Evolutionary conservation across 768 basidiomycete genomes (phyloP), one percentile per base, ranked within the genome.

Genomic region (Russula vinacea): DNA sequence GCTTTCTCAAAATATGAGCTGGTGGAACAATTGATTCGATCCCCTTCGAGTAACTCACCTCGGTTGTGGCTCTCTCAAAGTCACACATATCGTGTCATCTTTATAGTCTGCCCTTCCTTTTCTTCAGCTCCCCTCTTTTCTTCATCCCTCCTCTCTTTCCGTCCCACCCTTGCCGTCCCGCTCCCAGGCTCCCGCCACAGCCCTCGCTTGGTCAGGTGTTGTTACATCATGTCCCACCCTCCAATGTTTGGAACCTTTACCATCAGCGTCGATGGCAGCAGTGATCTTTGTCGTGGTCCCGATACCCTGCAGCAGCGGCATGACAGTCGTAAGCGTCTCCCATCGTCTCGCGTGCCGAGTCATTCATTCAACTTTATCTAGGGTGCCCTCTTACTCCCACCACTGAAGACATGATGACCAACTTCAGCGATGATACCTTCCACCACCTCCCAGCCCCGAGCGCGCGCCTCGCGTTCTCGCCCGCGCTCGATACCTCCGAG

Each of bases 1-100:
- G 16, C 59, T 65, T 47, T 42, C 7, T 60, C 47, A 55, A 45
- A 51, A 59, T 59, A 64, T 64, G 59, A 57, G 59, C 42, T 45
- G 60, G 54, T 65, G 59, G 64, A 61, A 65, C 64, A 65, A 65
- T 65, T 65, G 60, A 59, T 66, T 67, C 62, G 62, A 60, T 59
- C 65, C 65, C 65, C 60, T 55, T 67, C 66, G 9, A 65, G 64
- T 60, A 65, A 65, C 66, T 56, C 57, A 65, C 58, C 66, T 65
- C 66, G 66, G 66, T 60, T 58, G 66, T 67, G 66, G 66, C 66
- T 65, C 29, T 29, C 29, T 56, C 62, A 58, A 67, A 58, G 51
- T 60, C 47, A 64, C 47, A 64, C 57, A 57, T 56, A 57, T 56
- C 63, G 52, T 67, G 54, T 56, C 62, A 64, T 65, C 62, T 65